These are phyloP conservation scores for Phyllosticta ampelicida DNA, from an alignment of 2,329 filamentous ascomycete genomes.

Conservation along the genomic window DNA sequence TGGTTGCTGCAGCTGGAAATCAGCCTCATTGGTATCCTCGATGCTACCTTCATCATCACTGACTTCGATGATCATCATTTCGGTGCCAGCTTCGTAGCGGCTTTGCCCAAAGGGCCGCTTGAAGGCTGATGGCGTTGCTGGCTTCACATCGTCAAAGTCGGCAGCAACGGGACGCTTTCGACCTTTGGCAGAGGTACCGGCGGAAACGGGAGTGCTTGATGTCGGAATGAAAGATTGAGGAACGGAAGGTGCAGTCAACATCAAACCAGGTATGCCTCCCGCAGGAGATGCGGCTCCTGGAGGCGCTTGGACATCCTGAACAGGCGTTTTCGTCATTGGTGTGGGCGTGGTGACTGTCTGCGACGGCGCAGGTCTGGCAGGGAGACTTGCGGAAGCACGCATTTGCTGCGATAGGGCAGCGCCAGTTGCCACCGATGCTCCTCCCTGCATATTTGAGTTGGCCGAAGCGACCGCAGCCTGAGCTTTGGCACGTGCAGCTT, in stretches of 20 bases:
- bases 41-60: constrained; percentile 63
- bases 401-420: not conserved
- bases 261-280: constrained; percentile 42
- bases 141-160: constrained; percentile 9
- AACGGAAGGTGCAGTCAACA: constrained; percentile 30
- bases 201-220: not conserved
- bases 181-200: not conserved
- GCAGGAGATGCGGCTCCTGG: constrained; percentile 14
- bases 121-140: constrained; percentile 15
- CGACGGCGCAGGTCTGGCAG: not conserved
- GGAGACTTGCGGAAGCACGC: not conserved
- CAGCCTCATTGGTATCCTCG: constrained; percentile 54
- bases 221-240: not conserved
- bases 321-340: not conserved
- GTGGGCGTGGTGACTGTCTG: not conserved
- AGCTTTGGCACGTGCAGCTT: constrained; percentile 8
- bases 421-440: not conserved
- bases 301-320: constrained; percentile 1
- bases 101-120: constrained; percentile 56
- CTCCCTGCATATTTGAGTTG: not conserved
- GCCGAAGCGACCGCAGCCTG: constrained; percentile 1
- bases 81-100: constrained; percentile 37
- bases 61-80: constrained; percentile 69
- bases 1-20: constrained; percentile 12
- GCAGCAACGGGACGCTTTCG: constrained; percentile 47